Percentiles rank a stretch among this genome's conserved stretches.
Evolutionary conservation across 2,329 filamentous ascomycete species (phyloP).

Genomic region (Curvularia hawaiiensis): DNA sequence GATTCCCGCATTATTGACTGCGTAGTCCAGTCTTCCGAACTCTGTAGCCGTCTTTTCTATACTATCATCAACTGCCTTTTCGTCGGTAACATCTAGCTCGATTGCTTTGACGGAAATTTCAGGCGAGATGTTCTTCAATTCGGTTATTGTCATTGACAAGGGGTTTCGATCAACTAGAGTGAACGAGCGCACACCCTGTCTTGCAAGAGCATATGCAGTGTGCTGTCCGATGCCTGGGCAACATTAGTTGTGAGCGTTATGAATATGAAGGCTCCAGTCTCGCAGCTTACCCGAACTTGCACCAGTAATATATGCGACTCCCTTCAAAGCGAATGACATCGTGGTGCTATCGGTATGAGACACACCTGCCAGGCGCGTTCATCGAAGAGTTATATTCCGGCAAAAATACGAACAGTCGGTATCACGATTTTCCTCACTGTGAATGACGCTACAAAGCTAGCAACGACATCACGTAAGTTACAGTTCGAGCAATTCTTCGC

Average conservation of each 20-base stretch:
- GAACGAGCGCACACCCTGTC: slow-evolving; percentile 54
- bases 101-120: slow-evolving; percentile 50
- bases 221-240: slow-evolving; percentile 55
- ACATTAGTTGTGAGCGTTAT: slow-evolving; percentile 7
- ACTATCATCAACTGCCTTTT: slow-evolving; percentile 51
- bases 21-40: slow-evolving; percentile 62
- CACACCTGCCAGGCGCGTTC: neutral
- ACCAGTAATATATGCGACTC: slow-evolving; percentile 57
- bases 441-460: neutral
- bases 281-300: slow-evolving; percentile 51
- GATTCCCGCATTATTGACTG: slow-evolving; percentile 62
- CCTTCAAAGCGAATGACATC: slow-evolving; percentile 51
- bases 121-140: slow-evolving; percentile 48
- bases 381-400: neutral
- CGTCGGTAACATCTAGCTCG: slow-evolving; percentile 54
- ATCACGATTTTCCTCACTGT: neutral
- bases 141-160: slow-evolving; percentile 35
- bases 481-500: neutral
- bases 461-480: neutral
- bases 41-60: slow-evolving; percentile 50
- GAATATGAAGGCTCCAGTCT: neutral
- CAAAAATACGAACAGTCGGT: neutral
- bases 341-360: neutral
- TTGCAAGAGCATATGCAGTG: slow-evolving; percentile 55
- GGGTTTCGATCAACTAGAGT: slow-evolving; percentile 55